Conservation (phyloP, 345 rosid species). For the Carallia pectinifolia region DNA sequence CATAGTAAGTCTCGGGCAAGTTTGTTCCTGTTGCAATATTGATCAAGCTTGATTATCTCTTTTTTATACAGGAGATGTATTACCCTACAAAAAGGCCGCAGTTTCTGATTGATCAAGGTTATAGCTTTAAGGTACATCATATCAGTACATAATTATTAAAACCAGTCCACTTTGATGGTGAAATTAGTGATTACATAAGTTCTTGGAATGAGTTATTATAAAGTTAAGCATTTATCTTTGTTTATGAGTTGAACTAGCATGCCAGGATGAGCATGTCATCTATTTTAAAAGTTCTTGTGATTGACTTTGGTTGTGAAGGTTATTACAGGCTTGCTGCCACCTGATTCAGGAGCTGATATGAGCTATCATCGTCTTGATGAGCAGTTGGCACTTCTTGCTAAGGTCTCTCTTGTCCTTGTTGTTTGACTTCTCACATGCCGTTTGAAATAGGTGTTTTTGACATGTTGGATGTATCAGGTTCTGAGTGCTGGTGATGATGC, state of each 20-base stretch:
- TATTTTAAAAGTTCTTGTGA: not conserved
- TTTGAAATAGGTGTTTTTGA: conserved; percentile 11
- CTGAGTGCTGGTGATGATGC: conserved; percentile 80
- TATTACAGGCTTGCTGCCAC: conserved; percentile 87
- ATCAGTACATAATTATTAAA: not conserved
- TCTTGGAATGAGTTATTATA: not conserved
- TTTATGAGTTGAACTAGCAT: too few species aligned
- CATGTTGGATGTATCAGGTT: conserved; percentile 42
- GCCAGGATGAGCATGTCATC: not conserved
- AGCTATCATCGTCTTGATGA: conserved; percentile 65
- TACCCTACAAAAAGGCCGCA: conserved; percentile 91
- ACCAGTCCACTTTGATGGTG: not conserved
- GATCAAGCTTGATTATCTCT: not conserved
- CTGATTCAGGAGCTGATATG: conserved; percentile 74
- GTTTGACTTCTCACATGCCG: not conserved
- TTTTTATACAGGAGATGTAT: conserved; percentile 67
- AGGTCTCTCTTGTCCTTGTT: conserved; percentile 36
- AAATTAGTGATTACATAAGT: not conserved
- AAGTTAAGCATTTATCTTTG: too few species aligned
- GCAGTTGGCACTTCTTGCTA: conserved; percentile 66
- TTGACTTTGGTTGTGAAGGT: conserved; percentile 40
- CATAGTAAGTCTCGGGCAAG: not conserved
- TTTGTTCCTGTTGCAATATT: not conserved
- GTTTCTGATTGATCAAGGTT: conserved; percentile 90
- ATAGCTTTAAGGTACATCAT: conserved; percentile 70